Conservation (phyloP, 106 monocot species). For the Allium fistulosum region DNA sequence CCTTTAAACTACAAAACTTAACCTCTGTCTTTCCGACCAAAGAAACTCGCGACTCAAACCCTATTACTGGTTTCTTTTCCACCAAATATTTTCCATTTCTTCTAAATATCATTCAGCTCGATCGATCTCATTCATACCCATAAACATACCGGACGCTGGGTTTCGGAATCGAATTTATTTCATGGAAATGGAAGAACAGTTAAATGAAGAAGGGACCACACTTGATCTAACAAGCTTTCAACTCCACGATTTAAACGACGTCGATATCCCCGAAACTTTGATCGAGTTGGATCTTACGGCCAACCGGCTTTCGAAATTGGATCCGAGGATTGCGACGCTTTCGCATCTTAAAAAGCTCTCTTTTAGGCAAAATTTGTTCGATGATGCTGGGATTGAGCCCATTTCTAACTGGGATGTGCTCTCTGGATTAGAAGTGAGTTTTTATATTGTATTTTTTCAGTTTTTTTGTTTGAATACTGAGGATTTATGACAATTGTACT, state of each 20-base stretch:
- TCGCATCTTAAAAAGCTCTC: constrained; percentile 64
- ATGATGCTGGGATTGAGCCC: constrained; percentile 47
- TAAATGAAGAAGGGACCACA: too few species aligned
- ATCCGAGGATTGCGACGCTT: constrained; percentile 56
- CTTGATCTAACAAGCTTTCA: constrained; percentile 94
- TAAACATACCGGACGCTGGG: background rate
- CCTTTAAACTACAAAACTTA: too few species aligned
- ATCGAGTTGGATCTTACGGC: constrained; percentile 94
- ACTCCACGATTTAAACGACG: constrained; percentile 69
- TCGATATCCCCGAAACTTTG: constrained; percentile 62
- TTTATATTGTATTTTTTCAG: background rate
- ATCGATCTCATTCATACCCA: too few species aligned
- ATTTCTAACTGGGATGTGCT: constrained; percentile 54
- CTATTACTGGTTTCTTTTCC: too few species aligned
- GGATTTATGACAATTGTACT: too few species aligned
- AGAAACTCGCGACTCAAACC: too few species aligned
- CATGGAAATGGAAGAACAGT: background rate
- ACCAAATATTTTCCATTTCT: too few species aligned
- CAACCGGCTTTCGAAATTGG: constrained; percentile 62
- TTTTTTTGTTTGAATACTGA: background rate
- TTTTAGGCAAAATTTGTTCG: constrained; percentile 82
- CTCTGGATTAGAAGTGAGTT: constrained; percentile 45
- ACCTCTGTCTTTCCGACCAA: too few species aligned
- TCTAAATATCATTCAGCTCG: too few species aligned
- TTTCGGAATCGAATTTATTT: background rate